Evolutionary conservation across 768 basidiomycete genomes (phyloP), one percentile per base, ranked within the genome.

Genomic region (Omphalotus guepiniiformis): DNA sequence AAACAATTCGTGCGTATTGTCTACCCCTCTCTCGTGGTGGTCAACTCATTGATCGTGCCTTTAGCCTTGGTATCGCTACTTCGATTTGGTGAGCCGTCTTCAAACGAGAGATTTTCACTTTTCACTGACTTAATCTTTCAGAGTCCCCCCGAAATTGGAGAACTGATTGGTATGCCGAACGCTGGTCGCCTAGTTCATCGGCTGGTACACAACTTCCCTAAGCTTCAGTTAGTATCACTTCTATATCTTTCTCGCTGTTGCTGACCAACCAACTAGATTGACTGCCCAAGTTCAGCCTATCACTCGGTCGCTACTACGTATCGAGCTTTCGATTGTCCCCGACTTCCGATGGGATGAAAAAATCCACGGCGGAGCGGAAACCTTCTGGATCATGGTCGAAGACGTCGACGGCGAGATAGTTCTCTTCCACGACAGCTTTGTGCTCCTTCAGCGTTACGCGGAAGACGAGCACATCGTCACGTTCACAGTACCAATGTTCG

Each of bases 261-360:
- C 42, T 44, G 4, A 21, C 35, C 22, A 29, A 18, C 3, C 41
- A 30, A 47, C 1, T 53, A 90, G 87, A 56, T 70, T 99, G 11
- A 88, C 95, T 63, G 95, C 96, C 0, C 91, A 96, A 59, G 95
- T 98, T 0, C 91, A 96, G 57, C 96, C 95, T 0, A 93, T 99
- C 58, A 98, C 96, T 0, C 85, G 94, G 8, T 89, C 92, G 0
- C 80, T 98, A 12, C 78, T 99, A 12, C 83, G 91, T 27, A 85
- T 98, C 47, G 95, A 98, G 54, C 68, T 99, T 13, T 92, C 91
- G 2, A 94, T 99, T 60, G 81, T 83, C 3, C 94, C 96, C n/a
- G 96, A 98, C 61, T 99, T 98, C 80, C 80, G 86, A 37, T 99
- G 96, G 96, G 94, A 97, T 29, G 90, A 93, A 58, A 91, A 91